These are phyloP conservation scores for Casuarina cunninghamiana DNA, from an alignment of 306 rosid species.

Conservation along the genomic window DNA sequence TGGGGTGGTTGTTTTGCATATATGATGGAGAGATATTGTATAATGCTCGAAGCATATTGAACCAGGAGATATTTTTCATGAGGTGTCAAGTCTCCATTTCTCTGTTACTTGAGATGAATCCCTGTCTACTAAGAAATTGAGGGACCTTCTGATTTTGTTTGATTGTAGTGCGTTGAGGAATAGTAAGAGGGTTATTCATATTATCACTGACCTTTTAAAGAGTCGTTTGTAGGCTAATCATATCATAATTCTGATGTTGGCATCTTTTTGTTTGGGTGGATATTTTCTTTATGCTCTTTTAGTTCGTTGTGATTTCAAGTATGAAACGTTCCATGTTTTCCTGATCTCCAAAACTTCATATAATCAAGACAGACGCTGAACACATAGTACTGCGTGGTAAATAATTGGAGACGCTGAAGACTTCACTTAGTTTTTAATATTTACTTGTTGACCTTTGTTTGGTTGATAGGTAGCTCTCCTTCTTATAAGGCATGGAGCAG, in stretches of 20 bases:
- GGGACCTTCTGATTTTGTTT: background rate
- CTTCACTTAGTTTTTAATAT: background rate
- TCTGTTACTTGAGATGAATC: background rate
- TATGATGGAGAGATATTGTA: background rate
- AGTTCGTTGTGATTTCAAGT: background rate
- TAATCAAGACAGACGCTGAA: background rate
- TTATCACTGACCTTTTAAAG: background rate
- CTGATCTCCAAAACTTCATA: background rate
- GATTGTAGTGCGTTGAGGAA: no score
- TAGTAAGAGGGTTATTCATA: no score
- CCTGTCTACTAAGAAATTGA: background rate
- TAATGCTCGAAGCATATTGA: background rate
- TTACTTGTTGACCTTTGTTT: background rate
- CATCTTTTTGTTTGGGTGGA: background rate
- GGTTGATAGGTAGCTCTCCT: slow-evolving; percentile 67
- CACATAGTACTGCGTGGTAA: background rate
- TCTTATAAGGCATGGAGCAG: slow-evolving; percentile 90
- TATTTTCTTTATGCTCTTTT: background rate
- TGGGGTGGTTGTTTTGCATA: no score
- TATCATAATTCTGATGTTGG: background rate
- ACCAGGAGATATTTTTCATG: background rate
- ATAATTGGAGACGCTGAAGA: background rate
- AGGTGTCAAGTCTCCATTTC: slow-evolving; percentile 9
- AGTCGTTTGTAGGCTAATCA: background rate
- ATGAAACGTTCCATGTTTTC: background rate